Base-by-base conservation (phyloP, 176 grass and related monocot species). In the Carex cristatella region DNA sequence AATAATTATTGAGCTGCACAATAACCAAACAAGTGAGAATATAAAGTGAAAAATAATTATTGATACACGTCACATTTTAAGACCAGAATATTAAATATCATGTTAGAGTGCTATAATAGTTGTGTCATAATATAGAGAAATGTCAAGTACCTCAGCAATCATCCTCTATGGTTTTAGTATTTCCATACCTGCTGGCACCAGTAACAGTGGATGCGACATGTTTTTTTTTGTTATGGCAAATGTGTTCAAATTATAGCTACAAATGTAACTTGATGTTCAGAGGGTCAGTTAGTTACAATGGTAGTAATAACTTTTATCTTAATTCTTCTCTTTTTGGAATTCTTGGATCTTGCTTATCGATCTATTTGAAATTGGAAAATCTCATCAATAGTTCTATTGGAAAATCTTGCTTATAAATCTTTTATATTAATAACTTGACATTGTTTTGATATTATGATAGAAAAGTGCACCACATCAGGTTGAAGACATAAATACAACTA, bases 181-280 rank as follows among this genome's bases (percentile, higher is more conserved):
- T 35, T 10, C 64, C 5, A 79, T 80, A 16, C 84, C 69, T 54
- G 58, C 49, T 80, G 38, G 3, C 83, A 79, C 60, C 15, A 59
- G 31, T 27, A 79, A 31, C 55, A 57, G 54, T 79, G 48, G 48
- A 55, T 83, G 69, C 81, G 53, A 65, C 33, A 70, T 35, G 84
- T 23, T 13, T 63, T 90, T 87, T 40, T 85, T 81, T 86, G 68
- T 12, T 85, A 61, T 13, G 94, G 88, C 91, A 98, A 92, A 98
- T 94, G 95, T 98, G 89, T 63, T 98, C 82, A 94, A 98, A 98
- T 91, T 98, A 80, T 89, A 92, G 86, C 95, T 98, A 55, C 95
- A 98, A 85, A 94, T 98, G 92, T 92, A 98, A 81, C 92, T 98
- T 70, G 88, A 86, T 88, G 95, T 92, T 57, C 91, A 98, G 83